Base-by-base conservation (phyloP, 2,329 filamentous ascomycete genomes). In the Ceratocystis variospora region DNA sequence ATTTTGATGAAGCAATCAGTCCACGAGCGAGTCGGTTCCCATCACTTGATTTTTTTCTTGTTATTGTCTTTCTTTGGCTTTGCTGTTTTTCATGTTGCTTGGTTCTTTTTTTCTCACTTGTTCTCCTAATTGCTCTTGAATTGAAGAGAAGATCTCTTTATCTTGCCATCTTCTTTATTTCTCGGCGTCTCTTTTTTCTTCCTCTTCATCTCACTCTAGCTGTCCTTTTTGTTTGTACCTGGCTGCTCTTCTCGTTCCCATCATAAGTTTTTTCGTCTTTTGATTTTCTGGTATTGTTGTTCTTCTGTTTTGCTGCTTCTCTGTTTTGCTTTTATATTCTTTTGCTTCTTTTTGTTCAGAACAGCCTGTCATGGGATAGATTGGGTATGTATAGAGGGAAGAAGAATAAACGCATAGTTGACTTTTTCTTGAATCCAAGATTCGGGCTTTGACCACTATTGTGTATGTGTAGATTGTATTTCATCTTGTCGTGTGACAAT, bases 1-100 rank as follows among this genome's bases (percentile, higher is more conserved):
- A 6, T 59, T 33, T 31, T 28, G 12, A 57, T 59, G 31, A 59
- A 59, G 55, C 25, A 28, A 33, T 2, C 19, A 25, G 55, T 15
- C 12, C 28, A 59, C 17, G 8, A 59, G 55, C 17, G 17, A 37
- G 55, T 5, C 33, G 12, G 53, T 37, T 22, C 12, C n/a, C 28
- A 53, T 67, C n/a, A 19, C 63, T 50, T 64, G 7, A 12, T 19
- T 41, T 53, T 19, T 62, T 66, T 66, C 55, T 48, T 50, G 37
- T 67, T 68, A 63, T 61, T 62, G 65, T 70, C 67, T 68, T 66
- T 67, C 68, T 69, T 69, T 63, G 63, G 63, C n/a, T 69, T 69
- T 10, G 45, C 48, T 53, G 50, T 63, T 62, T 57, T 37, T 61
- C n/a, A 28, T 59, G 28, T 12, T 64, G 41, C 22, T 37, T 65